Percentiles rank a stretch among this genome's conserved stretches.
Conservation (phyloP, 805 yeast genomes). For the Crinitomyces ghanaensis region DNA sequence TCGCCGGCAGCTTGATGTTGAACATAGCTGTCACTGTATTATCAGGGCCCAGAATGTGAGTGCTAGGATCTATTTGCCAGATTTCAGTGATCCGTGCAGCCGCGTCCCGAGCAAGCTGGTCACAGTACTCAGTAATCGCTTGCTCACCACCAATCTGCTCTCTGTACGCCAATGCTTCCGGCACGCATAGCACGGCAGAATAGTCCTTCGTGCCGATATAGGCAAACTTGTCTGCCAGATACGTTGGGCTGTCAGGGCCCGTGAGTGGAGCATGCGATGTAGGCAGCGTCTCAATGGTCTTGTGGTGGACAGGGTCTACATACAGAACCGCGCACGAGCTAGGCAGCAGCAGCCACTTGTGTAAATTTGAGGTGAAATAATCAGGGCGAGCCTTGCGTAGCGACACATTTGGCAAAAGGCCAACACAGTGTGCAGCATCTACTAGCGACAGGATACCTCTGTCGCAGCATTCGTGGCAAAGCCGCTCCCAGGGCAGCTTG, state of each 20-base stretch:
- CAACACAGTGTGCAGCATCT: conserved; percentile 67
- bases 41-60: conserved; percentile 27
- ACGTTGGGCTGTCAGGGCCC: conserved; percentile 9
- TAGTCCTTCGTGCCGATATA: conserved; percentile 41
- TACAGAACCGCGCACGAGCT: conserved; percentile 49
- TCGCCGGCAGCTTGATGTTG: conserved; percentile 24
- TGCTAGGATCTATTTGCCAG: conserved; percentile 35
- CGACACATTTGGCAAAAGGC: conserved; percentile 26
- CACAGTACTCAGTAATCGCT: conserved; percentile 37
- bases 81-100: conserved; percentile 30
- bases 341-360: conserved; percentile 58
- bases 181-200: conserved; percentile 32
- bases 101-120: conserved; percentile 34
- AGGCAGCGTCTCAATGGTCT: conserved; percentile 18
- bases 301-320: conserved; percentile 41
- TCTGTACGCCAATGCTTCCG: conserved; percentile 44
- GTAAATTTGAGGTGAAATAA: conserved; percentile 50
- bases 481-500: conserved; percentile 40
- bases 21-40: conserved; percentile 34
- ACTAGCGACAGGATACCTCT: conserved; percentile 42
- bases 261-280: neutral
- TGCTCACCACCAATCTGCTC: conserved; percentile 46
- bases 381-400: conserved; percentile 36
- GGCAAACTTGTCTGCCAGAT: conserved; percentile 33
- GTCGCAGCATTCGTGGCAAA: conserved; percentile 36